These are phyloP conservation scores for Rhodofomes roseus DNA, from an alignment of 1,284 basidiomycete genomes.

Conservation along the genomic window DNA sequence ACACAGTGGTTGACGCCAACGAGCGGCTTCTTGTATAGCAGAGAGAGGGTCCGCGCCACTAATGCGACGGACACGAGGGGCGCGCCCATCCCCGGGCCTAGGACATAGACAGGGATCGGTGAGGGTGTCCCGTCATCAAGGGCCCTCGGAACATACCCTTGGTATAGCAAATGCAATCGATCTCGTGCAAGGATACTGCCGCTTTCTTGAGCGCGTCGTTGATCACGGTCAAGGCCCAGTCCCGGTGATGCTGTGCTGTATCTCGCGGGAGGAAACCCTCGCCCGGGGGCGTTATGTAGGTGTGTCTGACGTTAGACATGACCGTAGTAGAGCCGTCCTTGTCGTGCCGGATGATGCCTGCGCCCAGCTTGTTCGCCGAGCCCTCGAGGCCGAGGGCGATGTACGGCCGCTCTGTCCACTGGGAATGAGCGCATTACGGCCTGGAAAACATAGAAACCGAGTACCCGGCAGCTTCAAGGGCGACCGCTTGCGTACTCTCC, in stretches of 20 bases:
- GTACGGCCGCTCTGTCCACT: slow-evolving; percentile 50
- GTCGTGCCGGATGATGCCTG: slow-evolving; percentile 87
- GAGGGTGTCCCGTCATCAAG: not conserved
- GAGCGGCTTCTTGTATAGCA: slow-evolving; percentile 88
- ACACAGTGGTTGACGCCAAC: slow-evolving; percentile 99
- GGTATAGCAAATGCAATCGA: slow-evolving; percentile 97
- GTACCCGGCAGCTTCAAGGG: slow-evolving; percentile 27
- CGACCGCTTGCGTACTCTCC: slow-evolving; percentile 29
- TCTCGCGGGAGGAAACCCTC: slow-evolving; percentile 96
- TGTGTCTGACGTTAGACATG: slow-evolving; percentile 88
- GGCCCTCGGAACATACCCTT: slow-evolving; percentile 61
- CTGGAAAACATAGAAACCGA: not conserved
- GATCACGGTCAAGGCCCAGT: slow-evolving; percentile 88
- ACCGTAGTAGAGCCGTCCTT: slow-evolving; percentile 66
- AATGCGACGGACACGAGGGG: slow-evolving; percentile 94
- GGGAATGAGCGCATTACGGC: not conserved
- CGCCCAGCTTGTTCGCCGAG: slow-evolving; percentile 98
- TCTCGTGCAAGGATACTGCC: slow-evolving; percentile 64
- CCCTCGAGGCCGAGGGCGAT: slow-evolving; percentile 89
- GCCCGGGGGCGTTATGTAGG: slow-evolving; percentile 97
- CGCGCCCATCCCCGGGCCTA: slow-evolving; percentile 98
- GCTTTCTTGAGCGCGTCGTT: slow-evolving; percentile 78
- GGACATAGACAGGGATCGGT: not conserved
- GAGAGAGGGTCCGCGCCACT: slow-evolving; percentile 89
- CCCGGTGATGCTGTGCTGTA: slow-evolving; percentile 93